phyloP scores from a whole-genome alignment of 2,329 filamentous ascomycete species.

The Thielaviopsis cerberus region DNA sequence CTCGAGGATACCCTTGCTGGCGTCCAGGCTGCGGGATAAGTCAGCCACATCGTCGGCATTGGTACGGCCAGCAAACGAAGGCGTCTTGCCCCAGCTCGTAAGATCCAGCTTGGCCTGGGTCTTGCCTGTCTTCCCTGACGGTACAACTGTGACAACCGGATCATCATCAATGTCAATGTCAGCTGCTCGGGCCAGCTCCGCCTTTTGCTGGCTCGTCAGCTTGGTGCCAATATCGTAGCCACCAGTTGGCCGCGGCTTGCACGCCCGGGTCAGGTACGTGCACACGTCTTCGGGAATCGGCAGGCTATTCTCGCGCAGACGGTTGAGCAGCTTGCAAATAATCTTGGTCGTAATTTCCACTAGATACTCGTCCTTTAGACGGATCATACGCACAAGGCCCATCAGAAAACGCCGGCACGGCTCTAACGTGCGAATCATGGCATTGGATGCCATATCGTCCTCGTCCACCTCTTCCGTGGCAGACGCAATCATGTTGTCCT shows the following conservation, averaged over 20 bases:
- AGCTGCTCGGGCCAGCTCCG: conserved; percentile 52
- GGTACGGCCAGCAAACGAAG: conserved; percentile 18
- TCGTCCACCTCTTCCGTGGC: conserved; percentile 16
- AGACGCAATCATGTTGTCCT: conserved; percentile 14
- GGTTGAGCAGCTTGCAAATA: conserved; percentile 64
- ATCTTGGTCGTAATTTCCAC: conserved; percentile 66
- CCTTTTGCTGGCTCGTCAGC: conserved; percentile 62
- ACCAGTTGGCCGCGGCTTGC: conserved; percentile 33
- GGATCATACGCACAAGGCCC: conserved; percentile 71
- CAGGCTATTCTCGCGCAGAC: conserved; percentile 60
- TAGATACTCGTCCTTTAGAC: conserved; percentile 73
- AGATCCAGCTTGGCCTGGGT: conserved; percentile 40
- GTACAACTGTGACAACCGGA: conserved; percentile 6
- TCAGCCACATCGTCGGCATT: conserved; percentile 30
- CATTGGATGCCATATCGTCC: conserved; percentile 16
- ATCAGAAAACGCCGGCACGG: conserved; percentile 15
- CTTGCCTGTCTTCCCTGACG: conserved; percentile 20
- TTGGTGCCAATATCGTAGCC: conserved; percentile 54
- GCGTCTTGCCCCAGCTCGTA: conserved; percentile 33
- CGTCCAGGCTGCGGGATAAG: conserved; percentile 29
- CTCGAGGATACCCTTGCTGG: conserved; percentile 26
- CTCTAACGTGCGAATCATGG: conserved; percentile 22
- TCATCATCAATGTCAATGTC: conserved; percentile 36
- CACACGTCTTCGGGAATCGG: conserved; percentile 44
- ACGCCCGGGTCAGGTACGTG: conserved; percentile 45